Evolutionary conservation across 2,329 filamentous ascomycete species (phyloP), one percentile per base, ranked within the genome.

Genomic region (Fusarium neocosmosporiellum): DNA sequence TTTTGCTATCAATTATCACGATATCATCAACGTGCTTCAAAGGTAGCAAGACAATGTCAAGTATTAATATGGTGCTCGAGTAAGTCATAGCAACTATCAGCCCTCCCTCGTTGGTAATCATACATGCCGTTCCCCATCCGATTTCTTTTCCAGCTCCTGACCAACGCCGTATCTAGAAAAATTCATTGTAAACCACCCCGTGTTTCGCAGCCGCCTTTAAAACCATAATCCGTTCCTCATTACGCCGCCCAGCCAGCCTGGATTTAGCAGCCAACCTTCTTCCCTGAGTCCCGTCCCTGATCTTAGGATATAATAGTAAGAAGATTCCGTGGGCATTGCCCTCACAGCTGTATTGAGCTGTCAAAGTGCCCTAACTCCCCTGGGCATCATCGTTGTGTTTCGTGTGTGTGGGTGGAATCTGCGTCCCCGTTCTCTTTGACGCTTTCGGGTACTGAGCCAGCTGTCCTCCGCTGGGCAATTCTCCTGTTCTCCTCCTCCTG

Each of bases 401-500:
- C 37, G 48, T 60, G 13, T 18, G 55, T 59, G 20, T 71, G 59
- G 20, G 36, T 37, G 18, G 60, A 69, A n/a, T 24, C 53, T 60
- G 48, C 67, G 37, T 63, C 53, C 5, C 31, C 8, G n/a, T 61
- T 43, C 14, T 69, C 57, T n/a, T 71, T 53, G 18, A 34, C 29
- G 36, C 46, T 54, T 34, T 55, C 33, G 16, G 33, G 31, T 34
- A 41, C 27, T 5, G 62, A 65, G 36, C 68, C 59, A 29, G 62
- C 46, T 2, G 67, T 61, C 43, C 64, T 59, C 22, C 24, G 60
- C 22, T 46, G 43, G 29, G 59, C 43, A 3, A 50, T 27, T 50
- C 43, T 27, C 29, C 31, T 37, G 24, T 65, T 73, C 37, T 59
- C 71, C 24, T 73, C 71, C 60, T 74, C 67, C 14, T 73, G 71